Evolutionary conservation across 2,329 filamentous ascomycete species (phyloP), one percentile per base, ranked within the genome.

Genomic region (Chrysoporthe austroafricana): DNA sequence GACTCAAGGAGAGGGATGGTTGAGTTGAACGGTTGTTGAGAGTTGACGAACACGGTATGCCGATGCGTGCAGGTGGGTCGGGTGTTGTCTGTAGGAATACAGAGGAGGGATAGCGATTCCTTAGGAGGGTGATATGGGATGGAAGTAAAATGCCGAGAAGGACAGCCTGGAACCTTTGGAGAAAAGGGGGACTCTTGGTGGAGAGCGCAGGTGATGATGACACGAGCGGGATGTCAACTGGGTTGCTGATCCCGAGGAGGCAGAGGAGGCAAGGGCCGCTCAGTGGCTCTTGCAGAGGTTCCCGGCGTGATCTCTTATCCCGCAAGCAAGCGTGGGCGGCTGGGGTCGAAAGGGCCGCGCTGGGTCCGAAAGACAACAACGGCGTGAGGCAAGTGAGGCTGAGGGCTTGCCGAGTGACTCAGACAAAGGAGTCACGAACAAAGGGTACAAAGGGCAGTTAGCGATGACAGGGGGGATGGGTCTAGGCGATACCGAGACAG

Each of bases 381-480:
- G 54, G 63, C 54, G 42, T 36, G 54, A 34, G 59, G 65, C 46
- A 56, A 54, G 62, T 50, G 62, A 67, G 58, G 64, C 66, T 68
- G 63, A 18, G 54, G 32, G 54, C 32, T 66, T 66, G 57, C 69
- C 66, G 60, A 65, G 69, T 70, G 66, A 70, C 69, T 70, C 69
- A 70, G 66, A 70, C 63, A 68, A 63, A 62, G 62, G 66, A 66
- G 68, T 66, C 66, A 65, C 59, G 62, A 46, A 66, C 59, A 57
- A 62, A 62, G 66, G 57, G 63, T 63, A 61, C 62, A 68, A 66
- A 63, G 63, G 66, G 46, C 61, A 36, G 14, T 6, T 58, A 14
- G 36, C 21, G 56, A 21, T 39, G 60, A 58, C 56, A n/a, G 68
- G 57, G 66, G 56, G 63, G 68, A 61, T 39, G 52, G 5, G 9